These are phyloP conservation scores for Lonicera japonica DNA, from an alignment of 129 eudicot genomes.

Conservation along the genomic window DNA sequence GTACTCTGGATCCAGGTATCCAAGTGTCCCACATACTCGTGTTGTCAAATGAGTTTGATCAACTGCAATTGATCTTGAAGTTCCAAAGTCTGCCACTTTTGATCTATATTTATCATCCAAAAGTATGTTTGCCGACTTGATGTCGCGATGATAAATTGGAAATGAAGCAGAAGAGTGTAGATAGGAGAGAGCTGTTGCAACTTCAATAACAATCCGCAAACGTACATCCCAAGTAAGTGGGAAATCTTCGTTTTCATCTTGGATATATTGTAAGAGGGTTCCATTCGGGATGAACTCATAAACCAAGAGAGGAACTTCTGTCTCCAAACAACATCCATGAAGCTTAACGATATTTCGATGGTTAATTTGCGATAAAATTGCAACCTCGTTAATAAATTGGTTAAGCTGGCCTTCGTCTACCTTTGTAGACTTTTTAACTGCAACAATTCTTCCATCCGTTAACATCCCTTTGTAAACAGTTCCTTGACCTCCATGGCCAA, in stretches of 20 bases:
- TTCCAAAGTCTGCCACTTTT: neutral
- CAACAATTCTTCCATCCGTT: neutral
- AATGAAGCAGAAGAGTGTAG: neutral
- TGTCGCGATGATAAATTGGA: neutral
- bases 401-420: neutral
- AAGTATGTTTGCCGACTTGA: neutral
- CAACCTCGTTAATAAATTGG: conserved; percentile 2
- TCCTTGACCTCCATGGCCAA: neutral
- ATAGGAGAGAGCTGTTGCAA: neutral
- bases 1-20: neutral
- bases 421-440: neutral
- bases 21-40: neutral
- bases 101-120: neutral
- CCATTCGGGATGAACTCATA: neutral
- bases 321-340: no score
- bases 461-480: no score
- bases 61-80: neutral
- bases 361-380: no score
- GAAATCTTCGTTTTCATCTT: neutral
- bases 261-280: neutral
- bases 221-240: neutral
- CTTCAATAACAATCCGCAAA: neutral
- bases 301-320: no score
- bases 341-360: no score
- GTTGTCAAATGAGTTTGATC: neutral